These are phyloP conservation scores for Cryphonectria japonica DNA, from an alignment of 2,329 filamentous ascomycete genomes.

Conservation along the genomic window DNA sequence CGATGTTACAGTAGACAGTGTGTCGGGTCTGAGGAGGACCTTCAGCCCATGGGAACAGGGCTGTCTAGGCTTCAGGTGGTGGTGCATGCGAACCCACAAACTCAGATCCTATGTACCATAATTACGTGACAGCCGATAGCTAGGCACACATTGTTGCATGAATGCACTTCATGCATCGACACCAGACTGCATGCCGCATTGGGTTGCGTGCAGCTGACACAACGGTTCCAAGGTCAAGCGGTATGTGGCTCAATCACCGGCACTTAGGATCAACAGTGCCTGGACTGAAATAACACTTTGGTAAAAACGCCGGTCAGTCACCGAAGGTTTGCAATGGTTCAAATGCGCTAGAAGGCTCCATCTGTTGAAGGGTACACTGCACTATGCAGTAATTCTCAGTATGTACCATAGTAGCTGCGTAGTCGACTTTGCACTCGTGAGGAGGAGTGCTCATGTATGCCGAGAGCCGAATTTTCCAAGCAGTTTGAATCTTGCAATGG, in stretches of 20 bases:
- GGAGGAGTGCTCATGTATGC: background rate
- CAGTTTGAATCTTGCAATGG: background rate
- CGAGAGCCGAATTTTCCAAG: background rate
- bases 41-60: background rate
- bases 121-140: background rate
- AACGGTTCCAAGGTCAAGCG: background rate
- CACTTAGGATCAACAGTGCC: background rate
- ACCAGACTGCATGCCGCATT: background rate
- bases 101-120: background rate
- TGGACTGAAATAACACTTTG: background rate
- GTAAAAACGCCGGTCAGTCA: background rate
- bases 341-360: background rate
- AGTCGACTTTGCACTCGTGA: background rate
- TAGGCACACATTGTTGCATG: background rate
- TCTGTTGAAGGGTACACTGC: background rate
- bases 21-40: background rate
- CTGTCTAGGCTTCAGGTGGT: background rate
- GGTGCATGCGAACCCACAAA: background rate
- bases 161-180: background rate
- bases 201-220: background rate
- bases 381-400: background rate
- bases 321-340: background rate
- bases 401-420: background rate
- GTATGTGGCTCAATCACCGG: background rate
- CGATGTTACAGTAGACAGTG: conserved; percentile 4